Evolutionary conservation across 192 early-diverging fungal genomes (phyloP).

Genomic region (Backusella parvicylindrica): DNA sequence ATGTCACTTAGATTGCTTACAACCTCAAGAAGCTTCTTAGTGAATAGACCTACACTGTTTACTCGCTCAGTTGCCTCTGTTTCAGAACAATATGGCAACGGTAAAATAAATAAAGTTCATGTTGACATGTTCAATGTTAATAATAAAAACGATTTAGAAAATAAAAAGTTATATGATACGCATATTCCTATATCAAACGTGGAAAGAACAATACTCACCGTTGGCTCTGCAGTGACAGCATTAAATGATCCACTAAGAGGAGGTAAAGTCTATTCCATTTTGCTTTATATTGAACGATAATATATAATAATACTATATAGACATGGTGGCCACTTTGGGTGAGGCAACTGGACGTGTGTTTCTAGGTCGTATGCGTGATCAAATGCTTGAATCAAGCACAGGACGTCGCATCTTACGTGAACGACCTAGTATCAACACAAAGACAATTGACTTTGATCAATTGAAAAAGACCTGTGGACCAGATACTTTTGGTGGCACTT

Average conservation of each 20-base stretch:
- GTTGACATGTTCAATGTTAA: not conserved
- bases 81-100: not conserved
- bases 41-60: not conserved
- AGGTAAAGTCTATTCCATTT: too few relatives aligned
- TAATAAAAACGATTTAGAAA: not conserved
- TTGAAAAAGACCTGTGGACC: slow-evolving; percentile 57
- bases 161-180: slow-evolving; percentile 46
- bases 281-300: too few relatives aligned
- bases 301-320: slow-evolving; percentile 33
- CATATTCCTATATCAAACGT: slow-evolving; percentile 64
- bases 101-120: not conserved
- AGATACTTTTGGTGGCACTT: slow-evolving; percentile 84
- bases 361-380: slow-evolving; percentile 65
- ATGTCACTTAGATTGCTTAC: not conserved
- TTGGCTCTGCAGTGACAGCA: slow-evolving; percentile 71
- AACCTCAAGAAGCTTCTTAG: not conserved
- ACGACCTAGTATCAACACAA: slow-evolving; percentile 73
- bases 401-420: slow-evolving; percentile 85
- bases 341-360: slow-evolving; percentile 80
- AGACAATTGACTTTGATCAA: slow-evolving; percentile 60
- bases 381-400: slow-evolving; percentile 69
- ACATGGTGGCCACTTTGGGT: slow-evolving; percentile 85
- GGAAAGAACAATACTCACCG: slow-evolving; percentile 64
- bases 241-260: slow-evolving; percentile 72
- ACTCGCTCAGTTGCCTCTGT: not conserved